Percentiles rank a stretch among this genome's conserved stretches.
phyloP scores from a whole-genome alignment of 345 rosid species.

The Citrus sinensis region DNA sequence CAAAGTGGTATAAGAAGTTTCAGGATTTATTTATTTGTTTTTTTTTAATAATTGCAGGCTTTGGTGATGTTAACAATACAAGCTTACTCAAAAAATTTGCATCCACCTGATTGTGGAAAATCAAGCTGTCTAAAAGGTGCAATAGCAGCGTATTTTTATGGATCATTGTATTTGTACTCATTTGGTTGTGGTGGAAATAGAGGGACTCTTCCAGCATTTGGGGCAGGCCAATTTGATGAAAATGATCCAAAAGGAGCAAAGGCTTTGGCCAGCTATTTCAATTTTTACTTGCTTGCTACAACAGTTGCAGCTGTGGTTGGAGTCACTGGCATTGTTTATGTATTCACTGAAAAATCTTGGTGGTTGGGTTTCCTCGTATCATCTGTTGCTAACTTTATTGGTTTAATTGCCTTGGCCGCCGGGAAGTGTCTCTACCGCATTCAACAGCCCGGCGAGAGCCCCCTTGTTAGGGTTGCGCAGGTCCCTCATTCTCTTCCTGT shows the following conservation, averaged over 20 bases:
- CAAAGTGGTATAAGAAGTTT: background rate
- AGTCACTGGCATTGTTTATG: conserved; percentile 44
- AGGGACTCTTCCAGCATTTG: conserved; percentile 44
- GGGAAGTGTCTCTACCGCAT: conserved; percentile 48
- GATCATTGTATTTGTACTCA: conserved; percentile 33
- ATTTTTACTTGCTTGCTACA: conserved; percentile 25
- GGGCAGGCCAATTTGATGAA: conserved; percentile 52
- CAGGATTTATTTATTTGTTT: background rate
- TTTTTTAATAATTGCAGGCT: conserved; percentile 21
- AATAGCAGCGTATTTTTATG: conserved; percentile 31
- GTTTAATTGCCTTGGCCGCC: conserved; percentile 22
- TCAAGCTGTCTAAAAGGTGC: conserved; percentile 38
- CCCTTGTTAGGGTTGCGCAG: conserved; percentile 33
- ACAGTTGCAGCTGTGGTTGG: conserved; percentile 41
- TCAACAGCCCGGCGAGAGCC: conserved; percentile 26
- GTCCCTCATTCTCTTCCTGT: background rate
- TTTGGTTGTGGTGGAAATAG: conserved; percentile 43
- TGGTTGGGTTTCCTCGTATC: conserved; percentile 43
- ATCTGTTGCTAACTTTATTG: conserved; percentile 26
- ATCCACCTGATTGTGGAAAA: conserved; percentile 30
- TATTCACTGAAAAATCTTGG: conserved; percentile 37
- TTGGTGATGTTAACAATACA: conserved; percentile 48
- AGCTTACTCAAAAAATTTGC: conserved; percentile 36
- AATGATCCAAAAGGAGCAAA: conserved; percentile 26
- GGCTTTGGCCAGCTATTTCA: conserved; percentile 46